Base-by-base conservation (phyloP, 2,329 filamentous ascomycete species). In the Apiospora saccharicola region DNA sequence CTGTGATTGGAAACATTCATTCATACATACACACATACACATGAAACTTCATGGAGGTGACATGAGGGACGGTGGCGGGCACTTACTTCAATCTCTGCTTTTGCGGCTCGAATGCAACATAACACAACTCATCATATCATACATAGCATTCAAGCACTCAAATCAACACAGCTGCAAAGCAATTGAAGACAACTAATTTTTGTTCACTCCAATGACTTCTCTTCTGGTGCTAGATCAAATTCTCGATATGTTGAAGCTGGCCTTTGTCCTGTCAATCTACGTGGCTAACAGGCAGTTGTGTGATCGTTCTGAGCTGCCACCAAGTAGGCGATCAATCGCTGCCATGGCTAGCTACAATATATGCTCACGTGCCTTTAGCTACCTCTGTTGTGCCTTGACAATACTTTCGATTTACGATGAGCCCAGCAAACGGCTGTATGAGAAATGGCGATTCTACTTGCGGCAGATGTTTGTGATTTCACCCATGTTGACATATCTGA, bases 121-220 rank as follows among this genome's bases (percentile, higher is more conserved):
- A 57, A 16, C 51, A 57, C 26, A 53, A 41, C 49, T 30, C 12
- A 24, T 51, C 22, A 16, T 34, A 61, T 2, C 16, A 61, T 61
- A 61, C 16, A 61, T 61, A 61, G 14, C 30, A 61, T 22, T 37
- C 53, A 61, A 61, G 6, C 16, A n/a, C 53, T 4, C 30, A 22
- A 37, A 61, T 61, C 53, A 61, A 61, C 5, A 37, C 16, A 61
- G 30, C 53, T 61, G 53, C 53, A 37, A 61, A 61, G 30, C 53
- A n/a, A 61, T 61, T 61, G 30, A 61, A 37, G 19, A 4, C 30
- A 37, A 61, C 16, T 19, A 22, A 5, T 22, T 47, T 7, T 19
- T 4, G 8, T 47, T 5, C 8, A 22, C 44, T 47, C 44, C 16
- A 47, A 47, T 47, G 4, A 22, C 22, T 47, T 8, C 7, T 41